phyloP scores from a whole-genome alignment of 345 rosid genomes.

The Eucalyptus erythrocorys region DNA sequence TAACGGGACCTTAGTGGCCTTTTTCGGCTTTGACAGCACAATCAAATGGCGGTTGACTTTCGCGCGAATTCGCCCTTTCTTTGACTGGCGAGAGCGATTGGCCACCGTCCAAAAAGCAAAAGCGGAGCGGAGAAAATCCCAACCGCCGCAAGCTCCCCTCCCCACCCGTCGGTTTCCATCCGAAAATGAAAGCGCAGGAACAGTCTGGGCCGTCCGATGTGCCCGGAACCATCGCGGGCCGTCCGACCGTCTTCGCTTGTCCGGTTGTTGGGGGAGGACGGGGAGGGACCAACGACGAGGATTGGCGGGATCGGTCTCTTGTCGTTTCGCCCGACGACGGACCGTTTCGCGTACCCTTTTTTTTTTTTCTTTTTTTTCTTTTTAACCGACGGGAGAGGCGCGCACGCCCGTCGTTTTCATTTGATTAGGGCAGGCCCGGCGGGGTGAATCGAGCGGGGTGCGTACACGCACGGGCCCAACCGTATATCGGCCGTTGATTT shows the following conservation, averaged over 20 bases:
- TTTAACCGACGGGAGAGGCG: too few relatives aligned
- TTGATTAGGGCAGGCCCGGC: too few relatives aligned
- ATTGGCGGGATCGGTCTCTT: not conserved
- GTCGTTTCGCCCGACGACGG: not conserved
- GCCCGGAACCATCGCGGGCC: not conserved
- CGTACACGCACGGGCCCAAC: not conserved
- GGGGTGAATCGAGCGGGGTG: not conserved
- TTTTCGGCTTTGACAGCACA: not conserved
- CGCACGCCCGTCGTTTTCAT: not conserved
- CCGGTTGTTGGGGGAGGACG: not conserved
- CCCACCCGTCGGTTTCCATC: not conserved
- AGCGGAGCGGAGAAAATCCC: not conserved
- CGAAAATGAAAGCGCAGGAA: not conserved
- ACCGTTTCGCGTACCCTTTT: not conserved
- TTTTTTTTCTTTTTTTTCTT: too few relatives aligned
- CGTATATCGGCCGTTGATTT: not conserved
- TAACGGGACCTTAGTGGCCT: not conserved
- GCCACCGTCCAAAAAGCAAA: not conserved
- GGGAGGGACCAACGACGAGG: not conserved
- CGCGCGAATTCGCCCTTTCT: accelerated
- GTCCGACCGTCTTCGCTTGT: not conserved
- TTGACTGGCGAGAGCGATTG: not conserved
- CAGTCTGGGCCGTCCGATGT: not conserved
- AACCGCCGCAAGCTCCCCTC: not conserved
- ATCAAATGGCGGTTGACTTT: not conserved